Conservation (phyloP, 306 rosid genomes). For the Cicer chorassanicum region DNA sequence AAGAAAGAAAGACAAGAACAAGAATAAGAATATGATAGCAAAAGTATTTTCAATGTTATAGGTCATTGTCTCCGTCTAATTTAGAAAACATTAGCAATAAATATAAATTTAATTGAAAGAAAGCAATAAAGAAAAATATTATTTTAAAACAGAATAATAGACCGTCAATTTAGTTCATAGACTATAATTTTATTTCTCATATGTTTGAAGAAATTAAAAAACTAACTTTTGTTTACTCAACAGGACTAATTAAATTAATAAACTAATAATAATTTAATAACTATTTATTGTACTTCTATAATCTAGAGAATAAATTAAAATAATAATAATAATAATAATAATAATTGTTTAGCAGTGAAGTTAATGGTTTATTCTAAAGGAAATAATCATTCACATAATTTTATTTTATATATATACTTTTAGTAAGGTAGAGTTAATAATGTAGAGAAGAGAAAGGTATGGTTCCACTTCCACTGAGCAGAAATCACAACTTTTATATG, state of each 20-base stretch:
- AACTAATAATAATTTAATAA: too few species aligned
- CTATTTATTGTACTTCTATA: too few species aligned
- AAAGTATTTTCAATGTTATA: constrained; percentile 35
- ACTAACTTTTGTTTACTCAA: too few species aligned
- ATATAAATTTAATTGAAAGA: too few species aligned
- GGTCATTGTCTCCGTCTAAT: constrained; percentile 60
- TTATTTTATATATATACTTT: neutral
- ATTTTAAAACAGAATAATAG: neutral
- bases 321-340: too few species aligned
- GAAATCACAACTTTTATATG: constrained; percentile 56
- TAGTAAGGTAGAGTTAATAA: constrained; percentile 10
- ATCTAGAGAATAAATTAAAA: too few species aligned
- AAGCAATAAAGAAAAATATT: neutral
- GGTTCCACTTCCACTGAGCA: constrained; percentile 65
- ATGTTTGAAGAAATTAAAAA: too few species aligned
- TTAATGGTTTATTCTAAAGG: too few species aligned
- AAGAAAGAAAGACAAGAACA: neutral
- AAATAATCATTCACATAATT: neutral
- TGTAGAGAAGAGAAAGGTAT: constrained; percentile 55
- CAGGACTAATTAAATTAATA: too few species aligned
- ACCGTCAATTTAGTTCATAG: too few species aligned
- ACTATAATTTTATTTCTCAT: too few species aligned
- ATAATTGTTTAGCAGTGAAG: too few species aligned
- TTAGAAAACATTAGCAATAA: constrained; percentile 28
- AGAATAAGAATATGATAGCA: constrained; percentile 48